Conservation (phyloP, 2,329 filamentous ascomycete species). For the Catunica adiposa region DNA sequence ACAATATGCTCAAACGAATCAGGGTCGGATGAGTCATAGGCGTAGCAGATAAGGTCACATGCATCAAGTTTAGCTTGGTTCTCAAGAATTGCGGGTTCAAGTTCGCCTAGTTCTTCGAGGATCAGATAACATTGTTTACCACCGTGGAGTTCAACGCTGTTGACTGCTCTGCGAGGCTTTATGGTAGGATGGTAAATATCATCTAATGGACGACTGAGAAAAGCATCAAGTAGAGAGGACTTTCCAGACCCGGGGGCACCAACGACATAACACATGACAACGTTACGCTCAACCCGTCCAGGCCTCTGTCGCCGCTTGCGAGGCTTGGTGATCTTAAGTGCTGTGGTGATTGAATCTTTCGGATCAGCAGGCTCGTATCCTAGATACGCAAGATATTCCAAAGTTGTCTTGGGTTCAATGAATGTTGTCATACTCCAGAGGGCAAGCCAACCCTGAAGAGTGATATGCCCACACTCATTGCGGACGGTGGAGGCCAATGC, state of each 20-base stretch:
- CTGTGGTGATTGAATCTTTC: conserved; percentile 63
- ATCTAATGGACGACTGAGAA: conserved; percentile 76
- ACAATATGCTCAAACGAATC: conserved; percentile 91
- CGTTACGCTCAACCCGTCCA: conserved; percentile 79
- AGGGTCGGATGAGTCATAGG: conserved; percentile 91
- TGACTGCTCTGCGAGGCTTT: conserved; percentile 82
- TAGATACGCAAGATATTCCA: conserved; percentile 90
- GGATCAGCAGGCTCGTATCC: conserved; percentile 72
- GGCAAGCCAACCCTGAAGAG: conserved; percentile 90
- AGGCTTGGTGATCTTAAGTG: conserved; percentile 82
- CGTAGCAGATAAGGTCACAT: conserved; percentile 87
- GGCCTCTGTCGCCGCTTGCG: conserved; percentile 70
- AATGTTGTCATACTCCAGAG: conserved; percentile 99
- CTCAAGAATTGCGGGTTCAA: conserved; percentile 88
- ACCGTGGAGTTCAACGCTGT: conserved; percentile 87
- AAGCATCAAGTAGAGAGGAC: conserved; percentile 76
- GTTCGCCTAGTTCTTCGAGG: conserved; percentile 80
- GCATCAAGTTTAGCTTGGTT: conserved; percentile 80
- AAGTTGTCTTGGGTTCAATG: conserved; percentile 80
- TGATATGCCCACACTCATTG: conserved; percentile 90
- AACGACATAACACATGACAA: conserved; percentile 83
- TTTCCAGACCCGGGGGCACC: conserved; percentile 79
- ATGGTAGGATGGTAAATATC: conserved; percentile 82
- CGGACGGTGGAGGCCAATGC: conserved; percentile 86
- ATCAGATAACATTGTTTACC: conserved; percentile 97